These are phyloP conservation scores for Chalciporus piperatoides DNA, from an alignment of 1,284 basidiomycete species.

Conservation along the genomic window DNA sequence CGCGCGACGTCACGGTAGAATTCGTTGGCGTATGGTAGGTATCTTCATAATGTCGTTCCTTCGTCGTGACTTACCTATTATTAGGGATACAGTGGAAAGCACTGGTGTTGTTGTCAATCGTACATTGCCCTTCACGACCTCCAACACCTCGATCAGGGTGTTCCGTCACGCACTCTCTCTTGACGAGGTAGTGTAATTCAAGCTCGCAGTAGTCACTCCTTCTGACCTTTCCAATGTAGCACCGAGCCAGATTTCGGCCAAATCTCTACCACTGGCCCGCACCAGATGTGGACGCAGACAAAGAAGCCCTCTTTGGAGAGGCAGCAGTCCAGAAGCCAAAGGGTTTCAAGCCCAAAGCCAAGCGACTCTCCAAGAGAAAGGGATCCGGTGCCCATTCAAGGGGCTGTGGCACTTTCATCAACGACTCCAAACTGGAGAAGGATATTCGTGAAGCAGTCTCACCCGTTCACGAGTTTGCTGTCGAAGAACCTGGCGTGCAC, in stretches of 20 bases:
- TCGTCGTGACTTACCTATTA: conserved; percentile 8
- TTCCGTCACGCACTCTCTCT: conserved; percentile 65
- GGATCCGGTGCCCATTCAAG: not conserved
- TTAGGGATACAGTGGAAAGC: conserved; percentile 66
- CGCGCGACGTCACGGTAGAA: conserved; percentile 53
- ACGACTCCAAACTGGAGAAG: not conserved
- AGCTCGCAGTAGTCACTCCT: not conserved
- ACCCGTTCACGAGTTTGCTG: not conserved
- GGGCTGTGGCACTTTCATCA: not conserved
- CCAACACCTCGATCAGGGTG: conserved; percentile 53
- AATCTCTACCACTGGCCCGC: conserved; percentile 45
- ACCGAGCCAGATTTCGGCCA: conserved; percentile 50
- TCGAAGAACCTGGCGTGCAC: conserved; percentile 22
- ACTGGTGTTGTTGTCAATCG: conserved; percentile 56
- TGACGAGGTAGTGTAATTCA: conserved; percentile 46
- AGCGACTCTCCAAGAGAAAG: not conserved
- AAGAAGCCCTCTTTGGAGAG: not conserved
- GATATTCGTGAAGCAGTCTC: not conserved
- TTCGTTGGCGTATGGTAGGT: conserved; percentile 66
- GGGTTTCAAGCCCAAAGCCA: not conserved
- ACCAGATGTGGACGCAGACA: conserved; percentile 28
- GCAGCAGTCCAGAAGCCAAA: not conserved
- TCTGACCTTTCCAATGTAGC: conserved; percentile 34
- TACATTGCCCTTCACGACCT: conserved; percentile 57
- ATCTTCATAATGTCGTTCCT: not conserved